phyloP scores from a whole-genome alignment of 495 filamentous ascomycete species.

The Saxophila tyrrhenica region DNA sequence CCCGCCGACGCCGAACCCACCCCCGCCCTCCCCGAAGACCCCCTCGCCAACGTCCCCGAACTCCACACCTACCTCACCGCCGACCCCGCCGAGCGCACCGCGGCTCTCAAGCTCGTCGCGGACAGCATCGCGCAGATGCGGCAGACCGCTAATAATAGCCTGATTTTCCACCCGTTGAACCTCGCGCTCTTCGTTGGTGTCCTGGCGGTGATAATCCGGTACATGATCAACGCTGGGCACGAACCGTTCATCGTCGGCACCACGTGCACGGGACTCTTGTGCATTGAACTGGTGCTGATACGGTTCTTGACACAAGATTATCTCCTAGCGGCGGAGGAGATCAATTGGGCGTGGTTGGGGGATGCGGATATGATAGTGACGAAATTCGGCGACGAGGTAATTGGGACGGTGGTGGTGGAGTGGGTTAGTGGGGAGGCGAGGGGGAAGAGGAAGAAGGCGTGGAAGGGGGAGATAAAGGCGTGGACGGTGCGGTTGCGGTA shows the following conservation, averaged over 20 bases:
- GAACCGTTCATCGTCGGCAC: constrained; percentile 32
- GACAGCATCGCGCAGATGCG: constrained; percentile 55
- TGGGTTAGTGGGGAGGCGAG: constrained; percentile 33
- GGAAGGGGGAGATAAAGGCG: constrained; percentile 47
- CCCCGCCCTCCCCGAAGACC: constrained; percentile 9
- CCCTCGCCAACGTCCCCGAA: constrained; percentile 19
- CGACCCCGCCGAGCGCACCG: constrained; percentile 46
- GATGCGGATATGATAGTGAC: constrained; percentile 41
- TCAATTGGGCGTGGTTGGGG: constrained; percentile 40
- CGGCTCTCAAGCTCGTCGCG: constrained; percentile 59
- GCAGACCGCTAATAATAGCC: constrained; percentile 37
- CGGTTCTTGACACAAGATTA: constrained; percentile 37
- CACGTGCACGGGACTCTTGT: constrained; percentile 35
- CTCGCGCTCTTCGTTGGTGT: constrained; percentile 30
- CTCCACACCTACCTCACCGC: constrained; percentile 25
- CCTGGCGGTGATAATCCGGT: constrained; percentile 29
- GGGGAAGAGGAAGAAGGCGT: constrained; percentile 30
- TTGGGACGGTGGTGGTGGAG: constrained; percentile 43
- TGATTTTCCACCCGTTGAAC: constrained; percentile 43
- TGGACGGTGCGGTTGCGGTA: constrained; percentile 64
- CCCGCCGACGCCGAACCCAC: neutral
- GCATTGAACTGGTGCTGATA: constrained; percentile 34
- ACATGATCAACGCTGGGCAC: constrained; percentile 23
- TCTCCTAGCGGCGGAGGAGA: constrained; percentile 39
- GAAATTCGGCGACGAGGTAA: constrained; percentile 45